phyloP scores from a whole-genome alignment of 345 rosid species.

The Hibiscus trionum region DNA sequence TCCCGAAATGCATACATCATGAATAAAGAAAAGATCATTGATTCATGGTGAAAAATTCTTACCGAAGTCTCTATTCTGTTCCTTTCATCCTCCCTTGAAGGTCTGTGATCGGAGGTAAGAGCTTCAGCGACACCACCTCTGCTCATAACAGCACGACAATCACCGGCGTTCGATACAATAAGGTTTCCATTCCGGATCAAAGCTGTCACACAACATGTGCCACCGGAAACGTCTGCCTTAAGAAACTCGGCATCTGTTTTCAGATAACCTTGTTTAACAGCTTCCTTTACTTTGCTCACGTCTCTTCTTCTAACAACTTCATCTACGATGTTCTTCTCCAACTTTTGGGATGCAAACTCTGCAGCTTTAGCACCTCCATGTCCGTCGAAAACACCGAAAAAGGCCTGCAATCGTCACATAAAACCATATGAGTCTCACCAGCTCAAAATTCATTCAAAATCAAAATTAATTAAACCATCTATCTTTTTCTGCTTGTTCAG shows the following conservation, averaged over 20 bases:
- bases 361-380: neutral
- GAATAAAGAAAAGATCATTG: slow-evolving; percentile 2
- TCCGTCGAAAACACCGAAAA: slow-evolving; percentile 2
- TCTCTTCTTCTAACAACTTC: slow-evolving; percentile 19
- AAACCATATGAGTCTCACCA: slow-evolving; percentile 5
- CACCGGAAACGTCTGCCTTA: slow-evolving; percentile 52
- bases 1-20: neutral
- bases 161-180: slow-evolving; percentile 78
- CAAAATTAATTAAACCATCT: neutral
- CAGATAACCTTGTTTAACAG: slow-evolving; percentile 65
- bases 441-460: neutral
- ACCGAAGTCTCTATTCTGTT: slow-evolving; percentile 61
- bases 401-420: slow-evolving; percentile 36
- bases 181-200: slow-evolving; percentile 58
- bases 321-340: neutral
- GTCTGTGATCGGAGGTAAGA: slow-evolving; percentile 82
- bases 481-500: neutral
- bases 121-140: slow-evolving; percentile 64
- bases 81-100: slow-evolving; percentile 73
- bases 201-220: slow-evolving; percentile 88
- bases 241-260: slow-evolving; percentile 67
- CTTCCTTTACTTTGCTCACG: slow-evolving; percentile 37
- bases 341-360: neutral
- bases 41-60: slow-evolving; percentile 17
- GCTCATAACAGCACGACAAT: slow-evolving; percentile 91